Evolutionary conservation across 208 protist genomes (phyloP).

Genomic region (Trypanosoma mega): DNA sequence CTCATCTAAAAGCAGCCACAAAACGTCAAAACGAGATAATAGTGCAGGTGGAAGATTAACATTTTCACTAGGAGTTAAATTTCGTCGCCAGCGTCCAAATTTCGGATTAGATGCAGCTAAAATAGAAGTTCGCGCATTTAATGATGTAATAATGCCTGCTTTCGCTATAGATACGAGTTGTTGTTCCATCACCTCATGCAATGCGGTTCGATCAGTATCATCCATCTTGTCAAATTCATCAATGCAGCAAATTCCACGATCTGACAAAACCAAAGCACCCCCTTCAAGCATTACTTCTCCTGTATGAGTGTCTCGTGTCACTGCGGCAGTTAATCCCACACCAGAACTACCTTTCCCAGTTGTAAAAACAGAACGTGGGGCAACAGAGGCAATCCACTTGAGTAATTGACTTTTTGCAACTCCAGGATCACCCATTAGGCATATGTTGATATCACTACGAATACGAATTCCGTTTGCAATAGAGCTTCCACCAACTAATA

Average conservation of each 20-base stretch:
- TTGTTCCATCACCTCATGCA: conserved; percentile 99
- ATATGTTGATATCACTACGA: conserved; percentile 98
- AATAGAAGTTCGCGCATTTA: conserved; percentile 98
- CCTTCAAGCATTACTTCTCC: conserved; percentile 95
- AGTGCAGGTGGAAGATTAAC: conserved; percentile 98
- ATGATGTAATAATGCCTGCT: conserved; percentile 98
- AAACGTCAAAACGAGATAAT: conserved; percentile 97
- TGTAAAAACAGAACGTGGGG: conserved; percentile 98
- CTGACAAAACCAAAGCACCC: conserved; percentile 96
- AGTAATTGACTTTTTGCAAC: conserved; percentile 99
- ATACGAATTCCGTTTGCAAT: conserved; percentile 94
- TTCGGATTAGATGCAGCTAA: conserved; percentile 99
- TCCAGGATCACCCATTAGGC: conserved; percentile 99
- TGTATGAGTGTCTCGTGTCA: conserved; percentile 96
- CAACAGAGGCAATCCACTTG: conserved; percentile 97
- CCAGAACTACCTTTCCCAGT: conserved; percentile 97
- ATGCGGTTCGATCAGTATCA: conserved; percentile 94
- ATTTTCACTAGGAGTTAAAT: conserved; percentile 94
- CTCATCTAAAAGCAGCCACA: conserved; percentile 92
- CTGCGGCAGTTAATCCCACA: conserved; percentile 99
- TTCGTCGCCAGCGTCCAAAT: conserved; percentile 95
- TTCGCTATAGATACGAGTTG: conserved; percentile 99
- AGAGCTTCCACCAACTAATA: conserved; percentile 98
- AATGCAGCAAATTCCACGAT: conserved; percentile 99
- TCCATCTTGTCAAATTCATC: conserved; percentile 99